These are phyloP conservation scores for Trichoderma hamatum DNA, from an alignment of 2,329 filamentous ascomycete genomes.

Conservation along the genomic window DNA sequence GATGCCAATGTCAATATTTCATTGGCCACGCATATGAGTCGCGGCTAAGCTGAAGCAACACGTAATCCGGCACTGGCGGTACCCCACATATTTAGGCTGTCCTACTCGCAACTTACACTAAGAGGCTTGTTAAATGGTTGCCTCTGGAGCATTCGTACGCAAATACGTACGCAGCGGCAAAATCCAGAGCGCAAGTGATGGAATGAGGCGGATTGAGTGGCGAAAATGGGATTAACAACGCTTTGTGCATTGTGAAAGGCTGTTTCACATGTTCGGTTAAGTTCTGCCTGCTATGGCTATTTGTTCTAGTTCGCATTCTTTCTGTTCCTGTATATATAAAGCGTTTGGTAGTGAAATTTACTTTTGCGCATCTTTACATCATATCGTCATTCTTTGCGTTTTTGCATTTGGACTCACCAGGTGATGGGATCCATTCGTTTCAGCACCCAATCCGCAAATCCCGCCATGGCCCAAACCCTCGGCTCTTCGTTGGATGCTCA, in stretches of 20 bases:
- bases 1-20: background rate
- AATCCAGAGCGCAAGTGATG: background rate
- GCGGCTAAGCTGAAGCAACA: background rate
- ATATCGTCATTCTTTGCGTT: background rate
- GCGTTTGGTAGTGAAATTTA: background rate
- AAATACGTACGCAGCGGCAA: slow-evolving; percentile 14
- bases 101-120: background rate
- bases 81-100: background rate
- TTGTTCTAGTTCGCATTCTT: background rate
- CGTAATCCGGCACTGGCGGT: background rate
- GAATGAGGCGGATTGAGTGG: slow-evolving; percentile 1
- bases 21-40: background rate
- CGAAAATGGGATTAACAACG: background rate
- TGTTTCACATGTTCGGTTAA: background rate
- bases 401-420: background rate
- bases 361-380: background rate
- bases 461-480: slow-evolving; percentile 46
- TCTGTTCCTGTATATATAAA: background rate
- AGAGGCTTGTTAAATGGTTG: slow-evolving; percentile 9
- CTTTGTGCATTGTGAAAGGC: background rate
- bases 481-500: slow-evolving; percentile 53
- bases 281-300: background rate
- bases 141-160: slow-evolving; percentile 17
- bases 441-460: slow-evolving; percentile 6
- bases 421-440: slow-evolving; percentile 29